Conservation (phyloP, 2,329 filamentous ascomycete species). For the Fusarium solani-melongenae region DNA sequence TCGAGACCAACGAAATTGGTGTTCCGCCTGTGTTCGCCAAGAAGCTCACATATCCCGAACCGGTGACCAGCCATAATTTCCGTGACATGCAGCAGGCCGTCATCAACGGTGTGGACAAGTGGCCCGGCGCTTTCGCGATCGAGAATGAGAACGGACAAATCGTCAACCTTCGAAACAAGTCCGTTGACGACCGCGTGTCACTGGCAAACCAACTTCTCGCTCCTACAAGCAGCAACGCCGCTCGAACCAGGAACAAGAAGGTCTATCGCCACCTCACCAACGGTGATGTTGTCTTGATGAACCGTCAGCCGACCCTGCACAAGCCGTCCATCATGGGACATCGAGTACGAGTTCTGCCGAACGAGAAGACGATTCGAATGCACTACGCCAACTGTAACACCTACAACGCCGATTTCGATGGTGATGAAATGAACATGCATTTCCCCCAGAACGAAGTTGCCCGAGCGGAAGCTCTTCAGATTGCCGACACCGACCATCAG, state of each 20-base stretch:
- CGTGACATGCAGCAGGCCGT: slow-evolving; percentile 95
- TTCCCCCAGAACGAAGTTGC: slow-evolving; percentile 98
- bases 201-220: slow-evolving; percentile 94
- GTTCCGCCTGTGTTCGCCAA: slow-evolving; percentile 97
- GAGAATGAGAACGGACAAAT: slow-evolving; percentile 96
- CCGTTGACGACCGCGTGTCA: slow-evolving; percentile 85
- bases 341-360: slow-evolving; percentile 88
- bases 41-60: slow-evolving; percentile 96
- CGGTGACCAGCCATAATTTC: slow-evolving; percentile 97
- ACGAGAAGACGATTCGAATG: slow-evolving; percentile 98
- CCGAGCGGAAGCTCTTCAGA: slow-evolving; percentile 88
- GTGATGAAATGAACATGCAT: slow-evolving; percentile 99
- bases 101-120: slow-evolving; percentile 92
- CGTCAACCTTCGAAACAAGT: slow-evolving; percentile 87
- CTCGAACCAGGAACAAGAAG: slow-evolving; percentile 89
- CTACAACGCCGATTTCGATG: slow-evolving; percentile 99
- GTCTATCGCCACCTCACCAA: slow-evolving; percentile 96
- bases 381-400: slow-evolving; percentile 99
- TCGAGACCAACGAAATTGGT: slow-evolving; percentile 98
- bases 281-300: slow-evolving; percentile 98
- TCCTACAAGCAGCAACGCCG: slow-evolving; percentile 78
- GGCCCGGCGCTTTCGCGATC: slow-evolving; percentile 93
- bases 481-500: slow-evolving; percentile 97
- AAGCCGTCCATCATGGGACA: slow-evolving; percentile 99
- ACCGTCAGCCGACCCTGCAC: slow-evolving; percentile 95